Evolutionary conservation across 2,329 filamentous ascomycete species (phyloP).

Genomic region (Fusarium falciforme): DNA sequence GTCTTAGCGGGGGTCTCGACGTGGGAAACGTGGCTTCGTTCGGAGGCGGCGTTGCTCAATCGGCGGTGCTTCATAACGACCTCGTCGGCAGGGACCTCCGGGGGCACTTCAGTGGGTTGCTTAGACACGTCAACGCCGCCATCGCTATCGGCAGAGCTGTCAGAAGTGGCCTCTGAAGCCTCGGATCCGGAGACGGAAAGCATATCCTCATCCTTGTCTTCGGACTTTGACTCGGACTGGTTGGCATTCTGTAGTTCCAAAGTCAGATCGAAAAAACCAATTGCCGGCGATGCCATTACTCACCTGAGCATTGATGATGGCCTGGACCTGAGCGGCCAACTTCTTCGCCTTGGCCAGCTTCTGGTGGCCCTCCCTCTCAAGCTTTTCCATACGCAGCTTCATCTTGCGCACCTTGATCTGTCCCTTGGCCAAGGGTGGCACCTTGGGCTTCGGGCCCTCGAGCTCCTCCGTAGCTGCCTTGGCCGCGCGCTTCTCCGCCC

Average conservation of each 20-base stretch:
- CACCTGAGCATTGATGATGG: slow-evolving; percentile 40
- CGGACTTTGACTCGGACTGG: slow-evolving; percentile 20
- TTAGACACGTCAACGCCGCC: slow-evolving; percentile 36
- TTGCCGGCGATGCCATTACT: slow-evolving; percentile 2
- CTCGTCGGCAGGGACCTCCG: slow-evolving; percentile 45
- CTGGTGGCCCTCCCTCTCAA: slow-evolving; percentile 47
- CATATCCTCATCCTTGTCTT: slow-evolving; percentile 33
- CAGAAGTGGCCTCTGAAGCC: slow-evolving; percentile 31
- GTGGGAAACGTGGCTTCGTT: slow-evolving; percentile 35
- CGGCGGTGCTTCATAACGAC: slow-evolving; percentile 47
- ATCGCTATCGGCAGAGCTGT: slow-evolving; percentile 37
- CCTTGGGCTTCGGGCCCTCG: slow-evolving; percentile 49
- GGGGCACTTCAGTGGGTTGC: slow-evolving; percentile 34
- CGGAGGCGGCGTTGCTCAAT: slow-evolving; percentile 45
- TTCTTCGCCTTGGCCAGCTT: slow-evolving; percentile 55
- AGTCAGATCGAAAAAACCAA: slow-evolving; percentile 6
- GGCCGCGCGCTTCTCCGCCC: slow-evolving; percentile 53
- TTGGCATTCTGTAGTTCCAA: slow-evolving; percentile 15
- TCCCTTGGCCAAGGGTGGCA: slow-evolving; percentile 52
- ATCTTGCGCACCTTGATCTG: slow-evolving; percentile 50
- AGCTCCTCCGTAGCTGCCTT: slow-evolving; percentile 46
- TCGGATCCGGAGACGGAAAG: slow-evolving; percentile 34
- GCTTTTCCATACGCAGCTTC: slow-evolving; percentile 53
- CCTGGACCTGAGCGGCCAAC: slow-evolving; percentile 44
- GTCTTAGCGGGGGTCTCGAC: slow-evolving; percentile 24